phyloP scores from a whole-genome alignment of 192 early-diverging fungal genomes.

The Entomortierella beljakovae region DNA sequence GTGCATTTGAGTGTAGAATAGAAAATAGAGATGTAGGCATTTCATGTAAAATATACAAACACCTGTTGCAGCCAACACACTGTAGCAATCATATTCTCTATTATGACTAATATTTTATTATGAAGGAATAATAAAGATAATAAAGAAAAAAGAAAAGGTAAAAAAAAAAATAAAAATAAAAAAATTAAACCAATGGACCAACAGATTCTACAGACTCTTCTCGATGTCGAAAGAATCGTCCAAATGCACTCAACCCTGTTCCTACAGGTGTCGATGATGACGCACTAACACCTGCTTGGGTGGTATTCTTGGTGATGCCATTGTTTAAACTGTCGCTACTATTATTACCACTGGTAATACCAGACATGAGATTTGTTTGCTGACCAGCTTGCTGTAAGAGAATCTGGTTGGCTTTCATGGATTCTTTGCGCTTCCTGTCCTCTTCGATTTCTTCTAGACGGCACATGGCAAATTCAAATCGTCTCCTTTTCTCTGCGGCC shows the following conservation, averaged over 20 bases:
- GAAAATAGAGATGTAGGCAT: no score
- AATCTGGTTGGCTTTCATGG: constrained; percentile 14
- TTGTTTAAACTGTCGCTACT: neutral
- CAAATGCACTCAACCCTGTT: constrained; percentile 29
- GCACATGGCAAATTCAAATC: constrained; percentile 43
- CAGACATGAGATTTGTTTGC: neutral
- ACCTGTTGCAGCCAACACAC: no score
- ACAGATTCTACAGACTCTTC: constrained; percentile 34
- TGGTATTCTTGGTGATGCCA: no score
- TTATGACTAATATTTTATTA: no score
- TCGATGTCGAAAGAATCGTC: constrained; percentile 37
- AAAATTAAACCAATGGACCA: constrained; percentile 13
- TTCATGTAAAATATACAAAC: no score
- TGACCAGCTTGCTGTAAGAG: constrained; percentile 2
- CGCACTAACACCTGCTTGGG: no score
- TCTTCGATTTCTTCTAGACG: constrained; percentile 44
- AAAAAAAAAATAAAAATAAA: neutral
- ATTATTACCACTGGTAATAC: neutral
- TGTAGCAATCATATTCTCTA: no score
- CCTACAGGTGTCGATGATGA: neutral
- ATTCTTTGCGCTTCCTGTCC: constrained; percentile 31
- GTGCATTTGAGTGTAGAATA: no score
- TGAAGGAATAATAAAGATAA: neutral
- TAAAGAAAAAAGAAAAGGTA: neutral
- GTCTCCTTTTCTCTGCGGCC: constrained; percentile 34